Evolutionary conservation across 2,329 filamentous ascomycete genomes (phyloP), one percentile per base, ranked within the genome.

Genomic region (Aspergillus fijiensis): DNA sequence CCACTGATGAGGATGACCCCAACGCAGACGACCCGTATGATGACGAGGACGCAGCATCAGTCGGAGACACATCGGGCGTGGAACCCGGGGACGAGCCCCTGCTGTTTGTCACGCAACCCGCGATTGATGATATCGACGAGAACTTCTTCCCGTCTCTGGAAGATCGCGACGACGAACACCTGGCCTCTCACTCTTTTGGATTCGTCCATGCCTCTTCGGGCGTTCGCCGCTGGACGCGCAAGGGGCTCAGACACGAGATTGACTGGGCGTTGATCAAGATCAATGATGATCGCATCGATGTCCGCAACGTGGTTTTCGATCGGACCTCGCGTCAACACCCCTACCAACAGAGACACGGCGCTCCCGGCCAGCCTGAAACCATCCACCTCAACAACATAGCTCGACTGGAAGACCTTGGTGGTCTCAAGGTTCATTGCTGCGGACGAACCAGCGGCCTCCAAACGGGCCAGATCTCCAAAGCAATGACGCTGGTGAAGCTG

Each of bases 231-330:
- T 88, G 90, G 72, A 83, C 81, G 55, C 84, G 88, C 60, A 82
- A 89, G 62, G 87, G 89, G 4, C 79, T 96, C 25, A 81, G 91
- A 5, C 94, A 97, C 72, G 94, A 98, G 74, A 92, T 98, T 49
- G 94, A 98, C 74, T 98, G 94, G 94, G 92, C 93, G 0, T 80
- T 98, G 2, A 92, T 98, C 67, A 87, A 90, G 66, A 91, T 98
- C 64, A 81, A 89, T 11, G 81, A 88, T 4, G 84, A 88, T 11
- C 86, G 94, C 1, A 79, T 88, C 14, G 90, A 94, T 3, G 80
- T 84, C 0, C 84, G 86, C 60, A 97, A 97, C 67, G 76, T 85
- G 11, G 88, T 96, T 23, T 67, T 74, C 27, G 72, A 74, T 52
- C 69, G 65, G 12, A 62, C 64, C 2, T 60, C 54, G 60, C 45